Base-by-base conservation (phyloP, 75 land plant species). In the Chamaecyparis obtusa region DNA sequence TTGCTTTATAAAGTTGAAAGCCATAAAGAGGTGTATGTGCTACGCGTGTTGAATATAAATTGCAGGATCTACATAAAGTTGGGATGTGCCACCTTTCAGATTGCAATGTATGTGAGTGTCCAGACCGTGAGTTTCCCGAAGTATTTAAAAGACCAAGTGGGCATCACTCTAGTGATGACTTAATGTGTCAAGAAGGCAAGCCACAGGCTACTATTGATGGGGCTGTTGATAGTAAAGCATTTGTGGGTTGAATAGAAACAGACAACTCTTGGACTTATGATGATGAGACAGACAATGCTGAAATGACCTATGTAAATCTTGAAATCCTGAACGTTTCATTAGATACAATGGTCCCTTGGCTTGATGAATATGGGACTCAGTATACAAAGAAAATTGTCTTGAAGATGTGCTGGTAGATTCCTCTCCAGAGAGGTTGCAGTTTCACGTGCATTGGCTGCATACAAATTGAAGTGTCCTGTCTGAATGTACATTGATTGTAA, bases 261-360 rank as follows among this genome's bases (percentile, higher is more conserved):
- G 99, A 98, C 85, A 98, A 98, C 84, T 98, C 99, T 7, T 98
- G 99, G 99, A 98, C 99, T 13, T 64, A 91, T 89, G 99, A 98
- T 87, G 97, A 96, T 89, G 99, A 93, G 84, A 89, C 92, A 4
- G 92, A 90, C 83, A 93, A 92, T 76, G 96, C 85, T 82, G 99
- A 98, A 64, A 91, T 96, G 95, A 98, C 98, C 7, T 98, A 96
- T 85, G 98, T 98, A 14, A 98, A 98, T 88, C 94, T 98, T 71
- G 93, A 87, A 96, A 98, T 84, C 96, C 97, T 21, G 98, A 98
- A 89, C 94, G 96, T 10, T 98, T 93, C 85, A 98, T 98, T 43
- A 98, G 99, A 24, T 98, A 98, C 85, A 89, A 87, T 51, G 99
- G 99, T 74, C 94, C 94, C 79, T 98, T 98, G 48, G 97, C 98